phyloP scores from a whole-genome alignment of 139 green algal species.

The Astrephomene gubernaculifera region DNA sequence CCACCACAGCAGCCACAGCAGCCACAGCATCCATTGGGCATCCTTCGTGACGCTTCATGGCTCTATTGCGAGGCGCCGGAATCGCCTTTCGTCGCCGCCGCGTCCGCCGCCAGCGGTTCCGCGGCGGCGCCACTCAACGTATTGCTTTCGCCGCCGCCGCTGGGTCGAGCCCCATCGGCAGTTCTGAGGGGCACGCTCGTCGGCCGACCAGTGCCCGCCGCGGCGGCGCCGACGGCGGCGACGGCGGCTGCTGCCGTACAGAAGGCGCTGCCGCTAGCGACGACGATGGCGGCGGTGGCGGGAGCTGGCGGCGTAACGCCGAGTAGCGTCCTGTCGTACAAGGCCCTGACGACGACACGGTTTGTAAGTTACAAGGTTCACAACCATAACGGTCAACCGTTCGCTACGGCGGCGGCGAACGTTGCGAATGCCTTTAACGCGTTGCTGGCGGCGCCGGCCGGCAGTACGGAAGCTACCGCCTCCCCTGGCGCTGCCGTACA shows the following conservation, averaged over 20 bases:
- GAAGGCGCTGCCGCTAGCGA: background rate
- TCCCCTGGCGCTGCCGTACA: background rate
- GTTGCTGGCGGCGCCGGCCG: background rate
- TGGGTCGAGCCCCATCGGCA: background rate
- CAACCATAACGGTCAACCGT: background rate
- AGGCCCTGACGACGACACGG: constrained; percentile 1
- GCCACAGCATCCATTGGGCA: too few species aligned
- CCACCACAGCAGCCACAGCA: too few species aligned
- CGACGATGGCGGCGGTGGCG: background rate
- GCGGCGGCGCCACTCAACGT: too few species aligned
- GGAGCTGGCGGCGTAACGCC: background rate
- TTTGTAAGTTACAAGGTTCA: constrained; percentile 1
- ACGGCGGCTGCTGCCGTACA: background rate
- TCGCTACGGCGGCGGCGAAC: background rate
- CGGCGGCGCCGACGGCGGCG: background rate
- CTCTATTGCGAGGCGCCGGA: too few species aligned
- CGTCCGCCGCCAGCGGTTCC: too few species aligned
- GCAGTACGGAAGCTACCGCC: background rate
- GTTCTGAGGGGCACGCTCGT: background rate
- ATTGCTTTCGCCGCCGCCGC: too few species aligned
- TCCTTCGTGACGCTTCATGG: too few species aligned
- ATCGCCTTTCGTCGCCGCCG: too few species aligned
- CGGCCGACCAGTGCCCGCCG: background rate
- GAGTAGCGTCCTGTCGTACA: constrained; percentile 1
- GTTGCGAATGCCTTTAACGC: background rate